Conservation (phyloP, 179 eudicot species). For the Vitellaria paradoxa region DNA sequence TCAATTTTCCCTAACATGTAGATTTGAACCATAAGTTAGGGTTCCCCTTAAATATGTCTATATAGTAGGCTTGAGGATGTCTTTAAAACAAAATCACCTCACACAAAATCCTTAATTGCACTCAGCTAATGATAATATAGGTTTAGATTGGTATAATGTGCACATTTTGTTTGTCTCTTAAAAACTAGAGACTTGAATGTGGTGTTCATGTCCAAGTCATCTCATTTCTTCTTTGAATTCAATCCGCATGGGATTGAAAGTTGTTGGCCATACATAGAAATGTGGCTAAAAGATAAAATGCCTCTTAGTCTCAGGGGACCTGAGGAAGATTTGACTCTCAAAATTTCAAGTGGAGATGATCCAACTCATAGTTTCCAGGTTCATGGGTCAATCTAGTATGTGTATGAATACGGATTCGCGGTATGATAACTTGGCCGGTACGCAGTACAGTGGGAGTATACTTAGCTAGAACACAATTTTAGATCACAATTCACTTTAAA, state of each 20-base stretch:
- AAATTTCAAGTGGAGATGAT: constrained; percentile 85
- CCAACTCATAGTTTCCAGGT: too few relatives aligned
- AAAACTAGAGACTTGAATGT: background rate
- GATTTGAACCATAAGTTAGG: too few relatives aligned
- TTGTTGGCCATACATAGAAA: constrained; percentile 43
- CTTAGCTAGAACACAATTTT: too few relatives aligned
- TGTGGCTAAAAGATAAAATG: constrained; percentile 63
- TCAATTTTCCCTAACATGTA: background rate
- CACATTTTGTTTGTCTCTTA: background rate
- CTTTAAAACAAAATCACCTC: background rate
- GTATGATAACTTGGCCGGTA: too few relatives aligned
- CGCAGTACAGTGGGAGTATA: too few relatives aligned
- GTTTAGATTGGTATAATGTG: background rate
- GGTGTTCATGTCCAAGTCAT: background rate
- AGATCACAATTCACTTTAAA: too few relatives aligned
- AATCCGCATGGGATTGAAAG: background rate
- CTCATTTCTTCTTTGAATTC: background rate
- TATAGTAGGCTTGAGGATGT: background rate
- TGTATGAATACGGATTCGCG: too few relatives aligned
- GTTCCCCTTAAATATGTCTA: background rate
- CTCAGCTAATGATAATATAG: background rate
- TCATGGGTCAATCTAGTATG: too few relatives aligned
- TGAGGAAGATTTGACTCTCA: constrained; percentile 71
- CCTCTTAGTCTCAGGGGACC: constrained; percentile 79
- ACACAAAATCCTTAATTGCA: background rate